These are phyloP conservation scores for Neonectria sp. DNA, from an alignment of 2,329 filamentous ascomycete genomes.

Conservation along the genomic window DNA sequence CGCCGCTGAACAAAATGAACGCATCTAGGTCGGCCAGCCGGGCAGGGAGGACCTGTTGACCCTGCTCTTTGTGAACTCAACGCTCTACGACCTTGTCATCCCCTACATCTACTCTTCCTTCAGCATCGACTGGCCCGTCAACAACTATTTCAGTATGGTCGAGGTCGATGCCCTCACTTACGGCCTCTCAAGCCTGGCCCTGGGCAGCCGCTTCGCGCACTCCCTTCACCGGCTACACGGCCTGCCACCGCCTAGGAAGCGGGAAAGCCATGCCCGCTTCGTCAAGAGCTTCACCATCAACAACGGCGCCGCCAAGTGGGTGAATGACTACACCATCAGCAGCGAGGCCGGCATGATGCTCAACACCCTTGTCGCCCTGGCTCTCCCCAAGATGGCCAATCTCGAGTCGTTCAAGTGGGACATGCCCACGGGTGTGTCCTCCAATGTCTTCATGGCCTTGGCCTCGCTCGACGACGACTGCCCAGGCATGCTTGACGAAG, in stretches of 20 bases:
- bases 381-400: slow-evolving; percentile 34
- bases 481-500: slow-evolving; percentile 22
- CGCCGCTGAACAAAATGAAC: slow-evolving; percentile 5
- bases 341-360: slow-evolving; percentile 34
- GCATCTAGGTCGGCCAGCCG: slow-evolving; percentile 23
- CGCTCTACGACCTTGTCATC: slow-evolving; percentile 27
- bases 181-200: slow-evolving; percentile 29
- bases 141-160: slow-evolving; percentile 12
- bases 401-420: slow-evolving; percentile 36
- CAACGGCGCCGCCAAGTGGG: slow-evolving; percentile 28
- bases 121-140: slow-evolving; percentile 30
- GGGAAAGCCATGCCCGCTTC: slow-evolving; percentile 26
- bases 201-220: slow-evolving; percentile 28
- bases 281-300: slow-evolving; percentile 32
- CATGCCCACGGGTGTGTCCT: slow-evolving; percentile 35
- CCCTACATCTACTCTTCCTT: slow-evolving; percentile 30
- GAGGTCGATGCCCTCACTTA: slow-evolving; percentile 32
- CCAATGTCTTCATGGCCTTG: slow-evolving; percentile 35
- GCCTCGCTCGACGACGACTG: slow-evolving; percentile 27
- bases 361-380: slow-evolving; percentile 34
- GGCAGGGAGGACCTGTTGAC: slow-evolving; percentile 24
- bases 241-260: slow-evolving; percentile 13
- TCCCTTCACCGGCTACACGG: slow-evolving; percentile 32
- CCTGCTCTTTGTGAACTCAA: slow-evolving; percentile 30
- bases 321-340: slow-evolving; percentile 25